phyloP scores from a whole-genome alignment of 139 green algal species.

The Prasinococcaceae sp. region DNA sequence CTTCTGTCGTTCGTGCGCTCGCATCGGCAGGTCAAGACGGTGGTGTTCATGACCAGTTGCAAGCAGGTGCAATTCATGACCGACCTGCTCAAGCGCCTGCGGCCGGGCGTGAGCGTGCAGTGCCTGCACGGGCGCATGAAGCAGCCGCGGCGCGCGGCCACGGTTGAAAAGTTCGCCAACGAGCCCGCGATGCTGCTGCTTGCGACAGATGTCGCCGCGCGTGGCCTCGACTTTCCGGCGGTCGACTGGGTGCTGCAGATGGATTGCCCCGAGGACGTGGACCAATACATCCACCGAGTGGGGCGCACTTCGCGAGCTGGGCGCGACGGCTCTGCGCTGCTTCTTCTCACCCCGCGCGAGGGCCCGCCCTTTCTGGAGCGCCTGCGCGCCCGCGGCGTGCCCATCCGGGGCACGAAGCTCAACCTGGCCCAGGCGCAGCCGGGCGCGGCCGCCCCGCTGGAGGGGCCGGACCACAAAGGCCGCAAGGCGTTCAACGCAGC shows the following conservation, averaged over 20 bases:
- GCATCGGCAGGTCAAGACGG: constrained; percentile 65
- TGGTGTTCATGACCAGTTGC: constrained; percentile 92
- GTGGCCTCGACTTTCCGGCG: constrained; percentile 77
- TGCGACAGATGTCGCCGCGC: constrained; percentile 77
- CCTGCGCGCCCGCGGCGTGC: too few relatives aligned
- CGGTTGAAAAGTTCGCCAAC: constrained; percentile 28
- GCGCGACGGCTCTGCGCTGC: constrained; percentile 47
- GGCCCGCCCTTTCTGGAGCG: too few relatives aligned
- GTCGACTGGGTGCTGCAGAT: constrained; percentile 81
- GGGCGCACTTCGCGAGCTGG: constrained; percentile 69
- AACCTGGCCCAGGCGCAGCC: too few relatives aligned
- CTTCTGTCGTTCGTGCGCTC: constrained; percentile 91
- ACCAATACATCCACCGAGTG: constrained; percentile 87
- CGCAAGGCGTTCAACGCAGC: too few relatives aligned
- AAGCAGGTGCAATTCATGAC: constrained; percentile 90
- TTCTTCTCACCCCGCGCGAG: constrained; percentile 64
- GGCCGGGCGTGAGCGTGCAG: constrained; percentile 71
- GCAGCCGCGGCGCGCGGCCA: constrained; percentile 69
- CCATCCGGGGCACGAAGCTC: too few relatives aligned
- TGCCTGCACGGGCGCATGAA: constrained; percentile 90
- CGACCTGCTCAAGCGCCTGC: constrained; percentile 76
- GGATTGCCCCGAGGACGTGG: constrained; percentile 87
- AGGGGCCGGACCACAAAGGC: too few relatives aligned
- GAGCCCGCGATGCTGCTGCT: constrained; percentile 58
- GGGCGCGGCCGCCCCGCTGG: too few relatives aligned